phyloP scores from a whole-genome alignment of 106 monocot genomes.

The Allium fistulosum region DNA sequence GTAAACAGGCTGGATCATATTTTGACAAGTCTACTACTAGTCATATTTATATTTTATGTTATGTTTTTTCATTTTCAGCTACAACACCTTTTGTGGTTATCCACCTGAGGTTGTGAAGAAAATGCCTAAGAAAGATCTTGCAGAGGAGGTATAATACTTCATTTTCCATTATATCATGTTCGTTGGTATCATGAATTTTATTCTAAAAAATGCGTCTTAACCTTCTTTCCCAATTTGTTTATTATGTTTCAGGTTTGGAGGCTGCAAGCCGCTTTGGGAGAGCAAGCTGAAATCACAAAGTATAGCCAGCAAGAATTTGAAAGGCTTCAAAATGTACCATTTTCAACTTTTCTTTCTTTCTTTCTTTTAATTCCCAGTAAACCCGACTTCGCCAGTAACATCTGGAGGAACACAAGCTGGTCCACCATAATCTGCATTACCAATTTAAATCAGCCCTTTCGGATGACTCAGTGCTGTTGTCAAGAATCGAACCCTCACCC shows the following conservation, averaged over 20 bases:
- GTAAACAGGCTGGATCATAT: no score
- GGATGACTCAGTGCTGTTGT: no score
- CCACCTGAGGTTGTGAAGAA: conserved; percentile 97
- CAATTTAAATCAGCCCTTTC: no score
- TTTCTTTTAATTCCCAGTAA: no score
- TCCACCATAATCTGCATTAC: no score
- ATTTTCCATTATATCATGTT: background rate
- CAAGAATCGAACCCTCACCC: no score
- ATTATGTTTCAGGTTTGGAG: conserved; percentile 70
- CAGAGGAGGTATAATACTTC: conserved; percentile 59
- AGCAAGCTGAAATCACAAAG: conserved; percentile 93
- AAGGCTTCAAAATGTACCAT: conserved; percentile 87
- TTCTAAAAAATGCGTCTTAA: no score
- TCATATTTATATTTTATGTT: background rate
- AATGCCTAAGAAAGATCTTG: conserved; percentile 95
- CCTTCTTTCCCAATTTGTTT: background rate
- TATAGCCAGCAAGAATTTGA: conserved; percentile 89
- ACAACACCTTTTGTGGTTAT: conserved; percentile 93
- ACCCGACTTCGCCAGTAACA: no score
- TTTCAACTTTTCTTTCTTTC: background rate
- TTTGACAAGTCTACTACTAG: no score
- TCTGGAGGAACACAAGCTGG: no score
- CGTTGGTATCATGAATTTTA: no score
- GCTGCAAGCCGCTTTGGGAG: conserved; percentile 92
- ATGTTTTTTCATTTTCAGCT: conserved; percentile 28